phyloP scores from a whole-genome alignment of 192 early-diverging fungal genomes.

The Podila verticillata region DNA sequence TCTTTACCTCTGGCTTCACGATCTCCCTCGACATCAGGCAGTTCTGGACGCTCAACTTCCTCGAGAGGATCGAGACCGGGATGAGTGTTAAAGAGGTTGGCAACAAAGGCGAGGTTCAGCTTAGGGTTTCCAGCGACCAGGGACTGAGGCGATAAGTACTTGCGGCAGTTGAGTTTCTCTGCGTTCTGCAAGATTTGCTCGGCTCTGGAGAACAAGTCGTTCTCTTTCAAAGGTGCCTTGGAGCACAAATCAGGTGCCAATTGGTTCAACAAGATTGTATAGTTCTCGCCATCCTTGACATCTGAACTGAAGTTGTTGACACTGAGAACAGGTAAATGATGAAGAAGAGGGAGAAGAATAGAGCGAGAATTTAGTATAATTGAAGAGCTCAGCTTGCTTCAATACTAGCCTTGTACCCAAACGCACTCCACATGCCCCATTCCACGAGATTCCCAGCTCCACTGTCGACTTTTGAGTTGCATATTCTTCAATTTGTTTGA shows the following conservation, averaged over 20 bases:
- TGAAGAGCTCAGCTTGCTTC: no score
- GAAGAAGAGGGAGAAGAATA: slow-evolving; percentile 2
- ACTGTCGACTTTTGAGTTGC: background rate
- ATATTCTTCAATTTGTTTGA: background rate
- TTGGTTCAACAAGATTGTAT: slow-evolving; percentile 94
- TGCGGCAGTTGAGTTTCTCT: slow-evolving; percentile 91
- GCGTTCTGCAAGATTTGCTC: slow-evolving; percentile 91
- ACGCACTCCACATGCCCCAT: no score
- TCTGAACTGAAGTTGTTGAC: slow-evolving; percentile 94
- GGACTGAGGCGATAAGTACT: slow-evolving; percentile 94
- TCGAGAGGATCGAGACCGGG: slow-evolving; percentile 92
- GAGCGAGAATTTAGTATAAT: background rate
- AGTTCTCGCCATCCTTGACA: slow-evolving; percentile 95
- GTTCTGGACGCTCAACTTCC: slow-evolving; percentile 90
- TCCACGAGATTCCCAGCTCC: no score
- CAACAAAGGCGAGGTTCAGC: slow-evolving; percentile 99
- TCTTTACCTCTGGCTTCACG: slow-evolving; percentile 79
- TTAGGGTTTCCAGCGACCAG: slow-evolving; percentile 95
- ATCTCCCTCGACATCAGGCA: slow-evolving; percentile 88
- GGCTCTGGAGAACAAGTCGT: slow-evolving; percentile 83
- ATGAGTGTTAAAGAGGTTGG: slow-evolving; percentile 97
- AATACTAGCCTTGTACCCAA: no score
- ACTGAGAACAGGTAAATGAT: slow-evolving; percentile 27
- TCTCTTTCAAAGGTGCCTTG: slow-evolving; percentile 79
- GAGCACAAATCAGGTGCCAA: slow-evolving; percentile 86